phyloP scores from a whole-genome alignment of 2,329 filamentous ascomycete genomes.

The Cordyceps cicadae region DNA sequence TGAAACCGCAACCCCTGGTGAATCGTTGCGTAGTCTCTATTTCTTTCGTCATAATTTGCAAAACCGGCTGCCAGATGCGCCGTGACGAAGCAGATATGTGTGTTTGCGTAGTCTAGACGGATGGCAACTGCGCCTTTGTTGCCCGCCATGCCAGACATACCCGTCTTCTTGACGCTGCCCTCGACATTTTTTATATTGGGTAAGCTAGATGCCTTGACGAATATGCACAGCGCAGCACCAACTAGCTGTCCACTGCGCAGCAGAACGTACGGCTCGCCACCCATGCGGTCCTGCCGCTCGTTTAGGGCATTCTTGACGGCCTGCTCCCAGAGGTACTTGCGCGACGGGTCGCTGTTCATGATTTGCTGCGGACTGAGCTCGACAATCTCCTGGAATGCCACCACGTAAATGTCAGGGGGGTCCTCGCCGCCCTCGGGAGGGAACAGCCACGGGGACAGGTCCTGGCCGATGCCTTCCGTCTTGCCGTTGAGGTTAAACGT shows the following conservation, averaged over 20 bases:
- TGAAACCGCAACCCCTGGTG: slow-evolving; percentile 83
- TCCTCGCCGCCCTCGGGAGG: slow-evolving; percentile 48
- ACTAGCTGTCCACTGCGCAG: slow-evolving; percentile 90
- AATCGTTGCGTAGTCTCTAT: slow-evolving; percentile 86
- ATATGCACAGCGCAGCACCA: slow-evolving; percentile 85
- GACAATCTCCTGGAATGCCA: slow-evolving; percentile 98
- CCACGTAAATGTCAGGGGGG: slow-evolving; percentile 76
- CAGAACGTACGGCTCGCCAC: slow-evolving; percentile 75
- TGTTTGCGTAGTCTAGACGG: slow-evolving; percentile 88
- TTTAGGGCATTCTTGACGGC: slow-evolving; percentile 75
- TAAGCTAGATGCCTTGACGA: slow-evolving; percentile 71
- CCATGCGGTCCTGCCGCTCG: slow-evolving; percentile 52
- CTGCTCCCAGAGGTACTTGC: slow-evolving; percentile 78
- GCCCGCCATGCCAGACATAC: slow-evolving; percentile 92
- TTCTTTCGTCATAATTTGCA: slow-evolving; percentile 91
- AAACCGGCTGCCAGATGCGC: slow-evolving; percentile 95
- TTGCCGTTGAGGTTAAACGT: slow-evolving; percentile 95
- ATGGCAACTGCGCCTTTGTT: slow-evolving; percentile 98
- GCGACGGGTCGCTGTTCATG: slow-evolving; percentile 91
- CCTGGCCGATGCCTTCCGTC: slow-evolving; percentile 65
- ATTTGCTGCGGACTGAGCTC: slow-evolving; percentile 95
- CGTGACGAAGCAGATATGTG: slow-evolving; percentile 88
- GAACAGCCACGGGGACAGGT: slow-evolving; percentile 80
- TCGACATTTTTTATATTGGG: slow-evolving; percentile 91
- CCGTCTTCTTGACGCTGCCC: slow-evolving; percentile 86